Evolutionary conservation across 2,329 filamentous ascomycete species (phyloP).

Genomic region (Ceratocystis harringtonii): DNA sequence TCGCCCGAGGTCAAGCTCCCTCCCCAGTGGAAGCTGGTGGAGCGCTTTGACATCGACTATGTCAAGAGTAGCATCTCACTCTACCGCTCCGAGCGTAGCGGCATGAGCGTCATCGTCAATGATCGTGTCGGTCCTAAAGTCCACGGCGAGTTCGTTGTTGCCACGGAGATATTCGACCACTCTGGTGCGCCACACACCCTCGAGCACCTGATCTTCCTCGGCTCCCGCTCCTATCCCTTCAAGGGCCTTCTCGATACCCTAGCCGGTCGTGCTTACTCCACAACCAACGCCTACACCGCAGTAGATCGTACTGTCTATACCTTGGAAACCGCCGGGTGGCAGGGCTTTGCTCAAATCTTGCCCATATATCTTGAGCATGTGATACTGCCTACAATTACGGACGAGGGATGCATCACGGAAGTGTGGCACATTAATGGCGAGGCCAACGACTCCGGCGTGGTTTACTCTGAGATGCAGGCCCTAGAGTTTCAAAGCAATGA

Average conservation of each 20-base stretch:
- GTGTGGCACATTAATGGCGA: conserved; percentile 90
- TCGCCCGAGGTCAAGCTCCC: conserved; percentile 14
- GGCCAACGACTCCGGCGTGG: conserved; percentile 88
- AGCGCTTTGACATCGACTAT: conserved; percentile 80
- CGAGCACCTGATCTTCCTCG: conserved; percentile 77
- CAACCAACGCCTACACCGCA: conserved; percentile 93
- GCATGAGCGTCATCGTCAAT: conserved; percentile 86
- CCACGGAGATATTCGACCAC: conserved; percentile 95
- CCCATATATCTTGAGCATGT: conserved; percentile 94
- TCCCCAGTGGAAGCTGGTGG: conserved; percentile 32
- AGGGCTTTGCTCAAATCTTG: conserved; percentile 85
- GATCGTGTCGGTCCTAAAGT: conserved; percentile 91
- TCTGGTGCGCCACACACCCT: conserved; percentile 81
- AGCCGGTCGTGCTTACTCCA: conserved; percentile 80
- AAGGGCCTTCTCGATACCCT: conserved; percentile 93
- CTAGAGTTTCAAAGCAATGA: conserved; percentile 73
- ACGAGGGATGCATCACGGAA: conserved; percentile 86
- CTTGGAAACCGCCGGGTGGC: conserved; percentile 88
- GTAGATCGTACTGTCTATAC: conserved; percentile 96
- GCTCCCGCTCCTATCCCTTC: conserved; percentile 83
- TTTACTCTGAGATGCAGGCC: conserved; percentile 98
- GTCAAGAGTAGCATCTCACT: conserved; percentile 77
- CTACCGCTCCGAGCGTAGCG: conserved; percentile 89
- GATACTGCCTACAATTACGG: conserved; percentile 77
- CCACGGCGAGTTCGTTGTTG: conserved; percentile 84